Evolutionary conservation across 2,329 filamentous ascomycete genomes (phyloP), one percentile per base, ranked within the genome.

Genomic region (Chaetomium globosum): DNA sequence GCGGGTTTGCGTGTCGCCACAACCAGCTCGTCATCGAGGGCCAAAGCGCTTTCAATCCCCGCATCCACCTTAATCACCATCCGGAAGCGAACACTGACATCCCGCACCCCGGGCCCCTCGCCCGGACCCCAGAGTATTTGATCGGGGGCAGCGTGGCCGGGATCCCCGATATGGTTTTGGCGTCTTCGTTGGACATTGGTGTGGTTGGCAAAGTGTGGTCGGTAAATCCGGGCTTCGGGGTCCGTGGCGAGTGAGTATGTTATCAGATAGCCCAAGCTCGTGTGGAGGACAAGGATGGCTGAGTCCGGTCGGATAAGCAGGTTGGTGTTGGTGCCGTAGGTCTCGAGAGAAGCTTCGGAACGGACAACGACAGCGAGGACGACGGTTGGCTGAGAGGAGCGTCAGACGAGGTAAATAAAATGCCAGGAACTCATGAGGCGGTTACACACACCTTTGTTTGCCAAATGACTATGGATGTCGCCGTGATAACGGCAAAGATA

Each of bases 41-140:
- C 94, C 62, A 98, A 80, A 12, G 91, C 92, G 73, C 89, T 91
- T 71, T 89, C 88, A 71, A 99, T 97, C 2, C 95, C 95, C 2
- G 95, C 95, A 77, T 99, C 95, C 21, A 99, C 92, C 75, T 96
- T 96, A 74, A 99, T 98, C 16, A 97, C 94, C 91, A 97, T 97
- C 64, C 94, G 87, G 77, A 99, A 99, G 12, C 92, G 90, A 57
- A 99, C 84, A 72, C 90, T 96, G 63, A 96, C 87, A 77, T 99
- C 95, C 61, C 87, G 86, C 59, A 97, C 88, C 3, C 92, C 92
- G 57, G 85, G 85, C 10, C 91, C 91, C 76, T 97, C 95, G 39
- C 93, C 93, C 1, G 90, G 87, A 0, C 91, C 91, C 77, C 90
- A 87, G 13, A 90, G 75, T 58, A 89, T 86, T 70, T 87, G 83